Evolutionary conservation across 768 basidiomycete species (phyloP).

Genomic region (Boletus sp.): DNA sequence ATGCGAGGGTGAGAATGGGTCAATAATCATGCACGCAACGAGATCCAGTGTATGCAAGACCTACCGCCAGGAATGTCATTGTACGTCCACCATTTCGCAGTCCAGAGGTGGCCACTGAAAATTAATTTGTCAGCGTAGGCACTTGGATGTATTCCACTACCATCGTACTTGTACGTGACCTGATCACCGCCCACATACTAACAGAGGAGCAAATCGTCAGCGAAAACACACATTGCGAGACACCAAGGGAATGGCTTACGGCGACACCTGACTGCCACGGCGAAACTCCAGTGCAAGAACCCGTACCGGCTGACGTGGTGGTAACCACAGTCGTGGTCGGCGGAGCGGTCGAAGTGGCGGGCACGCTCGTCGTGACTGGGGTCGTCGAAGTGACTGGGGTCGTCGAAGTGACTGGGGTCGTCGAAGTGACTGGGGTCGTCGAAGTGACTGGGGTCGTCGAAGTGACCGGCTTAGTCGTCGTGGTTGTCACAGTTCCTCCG

Average conservation of each 20-base stretch:
- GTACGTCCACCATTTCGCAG: constrained; percentile 47
- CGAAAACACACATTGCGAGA: not conserved
- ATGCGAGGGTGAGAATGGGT: not conserved
- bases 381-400: constrained; percentile 10
- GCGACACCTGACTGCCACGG: constrained; percentile 41
- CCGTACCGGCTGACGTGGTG: constrained; percentile 5
- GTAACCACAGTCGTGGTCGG: constrained; percentile 1
- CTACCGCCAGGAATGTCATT: constrained; percentile 35
- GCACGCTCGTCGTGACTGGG: constrained; percentile 5
- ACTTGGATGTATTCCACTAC: too few relatives aligned
- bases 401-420: constrained; percentile 11
- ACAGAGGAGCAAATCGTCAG: not conserved
- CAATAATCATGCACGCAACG: not conserved
- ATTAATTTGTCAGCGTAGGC: not conserved
- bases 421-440: constrained; percentile 13
- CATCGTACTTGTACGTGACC: constrained; percentile 41
- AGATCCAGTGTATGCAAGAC: not conserved
- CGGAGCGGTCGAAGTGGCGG: constrained; percentile 5
- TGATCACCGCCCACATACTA: constrained; percentile 45
- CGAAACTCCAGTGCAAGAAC: constrained; percentile 41
- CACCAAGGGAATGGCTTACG: constrained; percentile 27
- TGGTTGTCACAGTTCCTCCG: constrained; percentile 7
- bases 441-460: constrained; percentile 11
- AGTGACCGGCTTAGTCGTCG: not conserved
- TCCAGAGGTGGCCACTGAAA: constrained; percentile 47